Evolutionary conservation across 2,329 filamentous ascomycete genomes (phyloP), one percentile per base, ranked within the genome.

Genomic region (Fusarium veterinarium): DNA sequence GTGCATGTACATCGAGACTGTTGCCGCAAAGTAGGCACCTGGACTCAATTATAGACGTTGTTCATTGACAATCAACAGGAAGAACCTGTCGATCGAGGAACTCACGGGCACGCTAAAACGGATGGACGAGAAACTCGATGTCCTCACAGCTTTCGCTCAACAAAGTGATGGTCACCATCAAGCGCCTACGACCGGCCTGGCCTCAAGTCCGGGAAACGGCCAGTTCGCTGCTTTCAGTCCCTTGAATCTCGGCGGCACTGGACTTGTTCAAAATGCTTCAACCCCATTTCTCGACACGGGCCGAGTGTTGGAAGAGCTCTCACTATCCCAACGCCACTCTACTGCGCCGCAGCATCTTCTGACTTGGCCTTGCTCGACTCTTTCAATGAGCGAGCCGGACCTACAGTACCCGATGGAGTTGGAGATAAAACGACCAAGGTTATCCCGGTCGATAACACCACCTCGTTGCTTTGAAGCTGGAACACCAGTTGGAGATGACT

Each of bases 1-100:
- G 9, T 74, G 72, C n/a, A 59, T 61, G 8, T 73, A 73, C 19
- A 56, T 69, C 2, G 70, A 74, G 53, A 69, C 64, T 5, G 33
- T 72, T 11, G 66, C 41, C 0, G 49, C 64, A 2, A 72, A 72
- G 71, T 69, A 38, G 17, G 42, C 4, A 23, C 8, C 10, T 19
- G 12, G 0, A 12, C 23, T 8, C 9, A 25, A 31, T 19, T 14
- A 6, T 19, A 6, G 28, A 14, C 2, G 7, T 13, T 17, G 7
- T n/a, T 20, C 8, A 23, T 17, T 42, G 7, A 45, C 1, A 14
- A 1, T 35, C 12, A 10, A n/a, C 25, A 74, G 70, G 51, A 59
- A 62, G 13, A 59, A 60, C 3, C n/a, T 74, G 2, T 67, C 67
- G 0, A 48, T 67, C 1, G n/a, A 52, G 3, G 70, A 71, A 13